Conservation (phyloP, 345 rosid genomes). For the Gossypioides kirkii region DNA sequence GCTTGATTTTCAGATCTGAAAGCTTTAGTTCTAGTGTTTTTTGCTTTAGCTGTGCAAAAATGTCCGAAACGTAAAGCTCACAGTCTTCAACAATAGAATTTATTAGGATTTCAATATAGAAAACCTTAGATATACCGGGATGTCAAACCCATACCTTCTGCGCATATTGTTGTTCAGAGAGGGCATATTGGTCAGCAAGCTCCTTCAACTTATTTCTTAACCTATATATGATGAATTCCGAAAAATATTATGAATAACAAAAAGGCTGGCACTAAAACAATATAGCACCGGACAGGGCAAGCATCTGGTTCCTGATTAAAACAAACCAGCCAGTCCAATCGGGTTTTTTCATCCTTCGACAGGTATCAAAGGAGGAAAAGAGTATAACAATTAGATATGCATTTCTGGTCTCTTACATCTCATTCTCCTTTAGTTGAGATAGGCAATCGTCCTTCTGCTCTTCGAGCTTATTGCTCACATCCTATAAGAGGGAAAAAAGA, state of each 20-base stretch:
- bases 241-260: not conserved
- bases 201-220: constrained; percentile 78
- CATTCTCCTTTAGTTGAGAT: constrained; percentile 88
- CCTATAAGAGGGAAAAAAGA: constrained; percentile 41
- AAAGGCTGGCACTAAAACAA: not conserved
- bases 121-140: constrained; percentile 4
- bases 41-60: constrained; percentile 67
- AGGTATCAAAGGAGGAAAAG: not conserved
- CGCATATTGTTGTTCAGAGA: constrained; percentile 73
- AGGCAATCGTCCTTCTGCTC: constrained; percentile 84
- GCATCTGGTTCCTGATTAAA: not conserved
- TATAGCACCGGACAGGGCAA: not conserved
- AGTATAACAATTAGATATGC: not conserved
- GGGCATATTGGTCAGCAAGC: constrained; percentile 77
- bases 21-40: constrained; percentile 80
- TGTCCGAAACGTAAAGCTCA: not conserved
- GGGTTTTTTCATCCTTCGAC: not conserved
- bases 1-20: constrained; percentile 69
- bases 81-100: not conserved
- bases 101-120: not conserved
- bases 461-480: constrained; percentile 79
- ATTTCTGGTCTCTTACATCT: constrained; percentile 55
- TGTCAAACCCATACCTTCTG: constrained; percentile 47
- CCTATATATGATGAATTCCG: constrained; percentile 36
- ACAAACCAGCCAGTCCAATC: not conserved